Conservation (phyloP, 768 basidiomycete genomes). For the Hebeloma cylindrosporum region DNA sequence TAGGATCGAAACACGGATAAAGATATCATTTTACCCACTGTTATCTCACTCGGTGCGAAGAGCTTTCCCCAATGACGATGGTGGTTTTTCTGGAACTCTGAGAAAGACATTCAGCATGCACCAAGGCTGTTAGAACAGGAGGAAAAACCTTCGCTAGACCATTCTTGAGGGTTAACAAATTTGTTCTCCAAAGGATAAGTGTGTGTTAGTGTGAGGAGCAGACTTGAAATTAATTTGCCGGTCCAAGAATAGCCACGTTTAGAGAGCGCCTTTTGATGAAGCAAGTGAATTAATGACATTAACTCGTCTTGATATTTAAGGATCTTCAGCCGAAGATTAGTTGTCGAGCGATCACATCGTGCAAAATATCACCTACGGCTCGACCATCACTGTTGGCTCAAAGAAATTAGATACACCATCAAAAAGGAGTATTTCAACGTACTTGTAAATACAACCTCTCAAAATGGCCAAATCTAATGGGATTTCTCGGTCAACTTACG, state of each 20-base stretch:
- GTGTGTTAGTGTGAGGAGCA: conserved; percentile 72
- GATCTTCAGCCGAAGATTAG: conserved; percentile 47
- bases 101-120: conserved; percentile 1
- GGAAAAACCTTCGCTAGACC: conserved; percentile 63
- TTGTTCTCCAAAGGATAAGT: conserved; percentile 81
- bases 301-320: conserved; percentile 64
- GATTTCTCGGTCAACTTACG: conserved; percentile 1
- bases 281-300: conserved; percentile 55
- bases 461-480: conserved; percentile 67
- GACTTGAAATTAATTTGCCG: conserved; percentile 72
- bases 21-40: conserved; percentile 39
- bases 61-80: conserved; percentile 80
- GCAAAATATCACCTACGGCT: conserved; percentile 42
- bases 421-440: conserved; percentile 26
- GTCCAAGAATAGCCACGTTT: conserved; percentile 84
- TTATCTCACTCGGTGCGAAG: conserved; percentile 67
- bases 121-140: background rate
- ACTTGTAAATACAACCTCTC: conserved; percentile 81
- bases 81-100: conserved; percentile 70
- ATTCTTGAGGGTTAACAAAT: conserved; percentile 77
- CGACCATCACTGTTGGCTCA: conserved; percentile 48
- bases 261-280: conserved; percentile 71
- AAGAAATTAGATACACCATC: conserved; percentile 1
- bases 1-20: conserved; percentile 1
- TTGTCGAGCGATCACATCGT: conserved; percentile 6